Percentiles rank a stretch among this genome's conserved stretches.
Conservation (phyloP, 23 red algal species). For the Gracilaria vermiculophylla region DNA sequence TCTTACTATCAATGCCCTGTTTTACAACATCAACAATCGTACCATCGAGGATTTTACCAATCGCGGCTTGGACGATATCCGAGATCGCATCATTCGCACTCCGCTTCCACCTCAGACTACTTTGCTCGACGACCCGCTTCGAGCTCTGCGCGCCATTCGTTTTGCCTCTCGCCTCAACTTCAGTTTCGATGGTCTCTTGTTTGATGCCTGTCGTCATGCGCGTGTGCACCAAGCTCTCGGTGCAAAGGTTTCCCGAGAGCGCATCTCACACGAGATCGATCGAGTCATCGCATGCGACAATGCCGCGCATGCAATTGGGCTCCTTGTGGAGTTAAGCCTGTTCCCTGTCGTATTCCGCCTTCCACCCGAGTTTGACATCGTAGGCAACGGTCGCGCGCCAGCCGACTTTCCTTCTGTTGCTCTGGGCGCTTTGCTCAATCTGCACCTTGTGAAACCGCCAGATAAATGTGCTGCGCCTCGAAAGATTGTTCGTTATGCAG, state of each 20-base stretch:
- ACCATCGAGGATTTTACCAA: slow-evolving; percentile 87
- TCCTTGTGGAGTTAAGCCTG: slow-evolving; percentile 51
- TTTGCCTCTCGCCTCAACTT: slow-evolving; percentile 89
- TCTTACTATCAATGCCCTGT: slow-evolving; percentile 96
- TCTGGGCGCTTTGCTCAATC: slow-evolving; percentile 32
- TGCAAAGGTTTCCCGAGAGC: slow-evolving; percentile 86
- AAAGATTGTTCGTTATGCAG: slow-evolving; percentile 25
- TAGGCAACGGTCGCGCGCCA: slow-evolving; percentile 4
- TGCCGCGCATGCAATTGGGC: slow-evolving; percentile 45
- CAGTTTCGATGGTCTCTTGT: slow-evolving; percentile 53
- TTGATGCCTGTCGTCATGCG: slow-evolving; percentile 38
- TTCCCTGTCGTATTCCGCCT: slow-evolving; percentile 50
- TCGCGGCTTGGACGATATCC: slow-evolving; percentile 73
- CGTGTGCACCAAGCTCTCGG: slow-evolving; percentile 78
- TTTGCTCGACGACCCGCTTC: slow-evolving; percentile 92
- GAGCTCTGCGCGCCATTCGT: slow-evolving; percentile 89
- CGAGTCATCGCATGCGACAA: slow-evolving; percentile 45
- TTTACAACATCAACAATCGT: slow-evolving; percentile 93
- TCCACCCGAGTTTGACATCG: background rate
- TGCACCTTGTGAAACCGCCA: slow-evolving; percentile 17
- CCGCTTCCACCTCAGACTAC: slow-evolving; percentile 84
- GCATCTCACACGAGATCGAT: slow-evolving; percentile 79
- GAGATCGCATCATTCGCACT: slow-evolving; percentile 76
- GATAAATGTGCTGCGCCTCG: slow-evolving; percentile 21
- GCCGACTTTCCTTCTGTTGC: slow-evolving; percentile 13